phyloP scores from a whole-genome alignment of 805 yeast species.

The Candida vartiovaarae region DNA sequence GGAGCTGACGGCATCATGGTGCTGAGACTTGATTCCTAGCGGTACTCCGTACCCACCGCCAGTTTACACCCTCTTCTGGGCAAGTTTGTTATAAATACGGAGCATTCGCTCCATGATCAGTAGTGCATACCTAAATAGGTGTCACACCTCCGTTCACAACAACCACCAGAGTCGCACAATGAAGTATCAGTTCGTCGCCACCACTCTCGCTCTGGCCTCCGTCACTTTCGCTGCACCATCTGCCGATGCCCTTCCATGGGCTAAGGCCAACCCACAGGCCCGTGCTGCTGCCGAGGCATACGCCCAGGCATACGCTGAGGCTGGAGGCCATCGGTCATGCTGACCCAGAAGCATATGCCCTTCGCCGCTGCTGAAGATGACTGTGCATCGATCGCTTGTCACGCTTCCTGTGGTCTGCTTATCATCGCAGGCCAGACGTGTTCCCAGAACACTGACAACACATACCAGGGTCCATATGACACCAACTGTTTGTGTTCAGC shows the following conservation, averaged over 20 bases:
- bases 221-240: slow-evolving; percentile 1
- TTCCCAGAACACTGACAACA: slow-evolving; percentile 8
- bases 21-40: too few relatives aligned
- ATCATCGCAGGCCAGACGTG: slow-evolving; percentile 25
- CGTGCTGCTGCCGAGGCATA: slow-evolving; percentile 6
- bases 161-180: not conserved
- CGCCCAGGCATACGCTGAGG: slow-evolving; percentile 5
- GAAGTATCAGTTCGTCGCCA: not conserved
- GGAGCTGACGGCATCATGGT: too few relatives aligned
- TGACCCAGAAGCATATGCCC: slow-evolving; percentile 19
- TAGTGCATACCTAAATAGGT: too few relatives aligned
- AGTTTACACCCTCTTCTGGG: too few relatives aligned
- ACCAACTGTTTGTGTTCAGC: slow-evolving; percentile 14
- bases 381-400: slow-evolving; percentile 24
- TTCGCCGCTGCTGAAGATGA: slow-evolving; percentile 17
- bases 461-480: slow-evolving; percentile 10
- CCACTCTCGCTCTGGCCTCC: slow-evolving; percentile 1
- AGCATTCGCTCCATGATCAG: too few relatives aligned
- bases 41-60: too few relatives aligned
- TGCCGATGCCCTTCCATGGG: slow-evolving; percentile 7
- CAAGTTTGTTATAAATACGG: too few relatives aligned
- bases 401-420: slow-evolving; percentile 26
- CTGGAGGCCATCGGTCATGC: slow-evolving; percentile 10
- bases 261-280: slow-evolving; percentile 8
- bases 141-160: too few relatives aligned